phyloP scores from a whole-genome alignment of 306 rosid species.

The Rubus parviflorus region DNA sequence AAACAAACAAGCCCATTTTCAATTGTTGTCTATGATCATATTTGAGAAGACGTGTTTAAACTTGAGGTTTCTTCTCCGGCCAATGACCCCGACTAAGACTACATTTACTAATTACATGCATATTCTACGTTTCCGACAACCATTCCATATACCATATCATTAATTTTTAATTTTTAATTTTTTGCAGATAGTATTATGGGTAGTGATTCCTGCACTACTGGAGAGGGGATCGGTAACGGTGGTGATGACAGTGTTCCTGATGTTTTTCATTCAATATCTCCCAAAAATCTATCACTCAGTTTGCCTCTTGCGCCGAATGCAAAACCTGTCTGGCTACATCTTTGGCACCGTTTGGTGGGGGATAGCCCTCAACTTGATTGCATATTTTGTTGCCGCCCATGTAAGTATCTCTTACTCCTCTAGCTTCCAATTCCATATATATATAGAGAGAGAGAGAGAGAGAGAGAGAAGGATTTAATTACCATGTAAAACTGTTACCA shows the following conservation, averaged over 20 bases:
- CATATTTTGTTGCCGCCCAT: slow-evolving; percentile 93
- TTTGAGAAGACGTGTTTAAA: neutral
- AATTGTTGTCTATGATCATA: neutral
- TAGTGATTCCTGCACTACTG: slow-evolving; percentile 60
- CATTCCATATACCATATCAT: neutral
- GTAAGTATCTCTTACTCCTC: slow-evolving; percentile 43
- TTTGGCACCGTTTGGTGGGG: slow-evolving; percentile 99
- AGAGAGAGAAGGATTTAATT: no score
- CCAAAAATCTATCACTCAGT: slow-evolving; percentile 86
- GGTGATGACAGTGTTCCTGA: slow-evolving; percentile 76
- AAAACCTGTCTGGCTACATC: slow-evolving; percentile 71
- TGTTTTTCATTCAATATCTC: slow-evolving; percentile 78
- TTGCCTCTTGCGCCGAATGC: slow-evolving; percentile 80
- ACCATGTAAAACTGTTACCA: no score
- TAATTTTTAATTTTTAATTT: no score
- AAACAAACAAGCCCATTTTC: neutral
- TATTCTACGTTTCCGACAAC: neutral
- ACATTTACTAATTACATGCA: neutral
- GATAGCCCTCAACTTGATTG: slow-evolving; percentile 86
- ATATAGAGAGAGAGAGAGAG: no score
- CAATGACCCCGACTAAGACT: neutral
- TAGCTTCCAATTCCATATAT: no score
- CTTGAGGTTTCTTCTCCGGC: neutral
- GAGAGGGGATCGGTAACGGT: slow-evolving; percentile 57
- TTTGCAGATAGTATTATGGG: slow-evolving; percentile 75